Conservation (phyloP, 1,139 yeast genomes). For the Lizanozyma gosingica region DNA sequence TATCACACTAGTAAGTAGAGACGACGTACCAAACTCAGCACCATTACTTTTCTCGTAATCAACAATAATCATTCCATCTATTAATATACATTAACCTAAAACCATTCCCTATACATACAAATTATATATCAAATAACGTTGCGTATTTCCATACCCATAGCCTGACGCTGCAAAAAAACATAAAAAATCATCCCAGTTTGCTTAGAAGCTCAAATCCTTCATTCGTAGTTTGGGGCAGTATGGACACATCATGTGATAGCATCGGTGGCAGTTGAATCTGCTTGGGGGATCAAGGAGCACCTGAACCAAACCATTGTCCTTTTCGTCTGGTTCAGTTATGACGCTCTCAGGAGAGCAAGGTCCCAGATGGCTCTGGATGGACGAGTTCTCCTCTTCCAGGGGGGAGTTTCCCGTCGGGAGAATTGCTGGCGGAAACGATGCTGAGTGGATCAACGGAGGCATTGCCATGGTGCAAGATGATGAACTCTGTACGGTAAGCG, state of each 20-base stretch:
- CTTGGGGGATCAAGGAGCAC: slow-evolving; percentile 15
- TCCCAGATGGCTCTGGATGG: not conserved
- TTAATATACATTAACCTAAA: too few relatives aligned
- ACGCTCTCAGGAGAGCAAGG: not conserved
- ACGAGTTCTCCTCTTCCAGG: not conserved
- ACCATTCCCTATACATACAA: too few relatives aligned
- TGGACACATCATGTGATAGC: slow-evolving; percentile 48
- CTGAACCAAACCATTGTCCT: slow-evolving; percentile 1
- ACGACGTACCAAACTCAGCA: too few relatives aligned
- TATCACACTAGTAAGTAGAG: too few relatives aligned
- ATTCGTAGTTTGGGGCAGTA: slow-evolving; percentile 39
- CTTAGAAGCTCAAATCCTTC: slow-evolving; percentile 26
- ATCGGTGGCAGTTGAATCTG: slow-evolving; percentile 38
- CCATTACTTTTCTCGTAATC: too few relatives aligned
- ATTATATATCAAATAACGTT: too few relatives aligned
- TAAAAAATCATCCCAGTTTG: too few relatives aligned
- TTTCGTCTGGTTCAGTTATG: slow-evolving; percentile 1
- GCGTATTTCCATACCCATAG: too few relatives aligned
- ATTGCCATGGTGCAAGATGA: not conserved
- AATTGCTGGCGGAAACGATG: slow-evolving; percentile 1
- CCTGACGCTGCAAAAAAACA: too few relatives aligned
- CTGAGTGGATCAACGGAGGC: not conserved
- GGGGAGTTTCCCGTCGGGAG: slow-evolving; percentile 2
- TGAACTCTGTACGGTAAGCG: not conserved
- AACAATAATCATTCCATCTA: too few relatives aligned